Conservation (phyloP, 805 yeast species). For the Wickerhamiella allomyrinae region DNA sequence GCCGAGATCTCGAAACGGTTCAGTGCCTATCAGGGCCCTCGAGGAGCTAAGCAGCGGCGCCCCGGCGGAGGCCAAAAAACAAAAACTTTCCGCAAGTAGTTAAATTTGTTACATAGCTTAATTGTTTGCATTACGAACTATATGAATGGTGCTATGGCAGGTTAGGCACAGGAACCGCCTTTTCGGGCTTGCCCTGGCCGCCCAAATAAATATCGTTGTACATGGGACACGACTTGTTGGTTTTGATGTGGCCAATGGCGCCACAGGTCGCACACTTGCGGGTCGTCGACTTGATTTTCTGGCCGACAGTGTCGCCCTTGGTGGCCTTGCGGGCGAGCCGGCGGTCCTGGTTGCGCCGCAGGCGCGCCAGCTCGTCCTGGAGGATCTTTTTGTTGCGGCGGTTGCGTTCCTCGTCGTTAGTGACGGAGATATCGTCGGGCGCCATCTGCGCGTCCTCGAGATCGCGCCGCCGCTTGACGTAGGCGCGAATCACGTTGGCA, state of each 20-base stretch:
- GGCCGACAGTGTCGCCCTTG: slow-evolving; percentile 45
- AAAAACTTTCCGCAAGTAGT: neutral
- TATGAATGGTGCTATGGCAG: neutral
- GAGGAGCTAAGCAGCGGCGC: neutral
- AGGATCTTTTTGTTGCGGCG: slow-evolving; percentile 59
- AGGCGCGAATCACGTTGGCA: slow-evolving; percentile 76
- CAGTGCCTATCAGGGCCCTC: neutral
- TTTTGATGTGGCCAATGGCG: slow-evolving; percentile 84
- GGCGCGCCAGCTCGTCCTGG: slow-evolving; percentile 69
- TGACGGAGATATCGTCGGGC: slow-evolving; percentile 58
- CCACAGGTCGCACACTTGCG: slow-evolving; percentile 93
- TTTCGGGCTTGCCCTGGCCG: neutral
- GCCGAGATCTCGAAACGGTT: neutral
- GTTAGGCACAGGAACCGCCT: neutral
- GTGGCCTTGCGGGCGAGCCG: slow-evolving; percentile 42
- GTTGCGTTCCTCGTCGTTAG: slow-evolving; percentile 75
- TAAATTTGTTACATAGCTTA: too few relatives aligned
- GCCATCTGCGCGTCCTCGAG: slow-evolving; percentile 52
- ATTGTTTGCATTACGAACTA: too few relatives aligned
- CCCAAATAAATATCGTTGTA: slow-evolving; percentile 37
- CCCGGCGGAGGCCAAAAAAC: neutral
- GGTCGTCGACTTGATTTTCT: slow-evolving; percentile 57
- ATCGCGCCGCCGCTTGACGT: slow-evolving; percentile 54
- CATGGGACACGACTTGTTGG: slow-evolving; percentile 84
- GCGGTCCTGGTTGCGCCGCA: slow-evolving; percentile 62